Evolutionary conservation across 352 stramenopile species (phyloP).

Genomic region (Pythium plurisporium): DNA sequence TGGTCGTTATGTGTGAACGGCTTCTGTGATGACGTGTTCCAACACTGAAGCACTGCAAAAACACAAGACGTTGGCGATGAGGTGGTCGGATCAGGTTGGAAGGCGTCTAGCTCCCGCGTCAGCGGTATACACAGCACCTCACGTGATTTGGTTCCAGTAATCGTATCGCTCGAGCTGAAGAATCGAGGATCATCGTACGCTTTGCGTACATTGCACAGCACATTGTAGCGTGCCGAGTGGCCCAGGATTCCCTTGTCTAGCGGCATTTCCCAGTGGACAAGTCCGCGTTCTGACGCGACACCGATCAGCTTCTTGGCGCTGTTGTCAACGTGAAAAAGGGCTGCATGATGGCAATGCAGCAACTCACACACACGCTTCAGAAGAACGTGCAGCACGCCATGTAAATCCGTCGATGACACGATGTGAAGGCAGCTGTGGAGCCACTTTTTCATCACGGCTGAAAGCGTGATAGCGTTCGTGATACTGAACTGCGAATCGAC

Average conservation of each 20-base stretch:
- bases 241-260: conserved; percentile 69
- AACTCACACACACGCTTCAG: conserved; percentile 50
- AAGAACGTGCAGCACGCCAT: conserved; percentile 18
- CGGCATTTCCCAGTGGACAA: conserved; percentile 52
- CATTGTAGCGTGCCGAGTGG: conserved; percentile 45
- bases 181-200: conserved; percentile 74
- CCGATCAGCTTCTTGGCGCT: conserved; percentile 31
- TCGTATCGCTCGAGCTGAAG: conserved; percentile 69
- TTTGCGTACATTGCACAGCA: conserved; percentile 52
- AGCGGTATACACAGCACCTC: conserved; percentile 68
- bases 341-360: conserved; percentile 67
- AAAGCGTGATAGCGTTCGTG: conserved; percentile 68
- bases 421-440: conserved; percentile 61
- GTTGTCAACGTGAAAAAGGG: conserved; percentile 57
- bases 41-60: conserved; percentile 60
- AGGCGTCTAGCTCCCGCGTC: conserved; percentile 44
- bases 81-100: conserved; percentile 15
- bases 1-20: conserved; percentile 72
- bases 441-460: conserved; percentile 69
- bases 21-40: conserved; percentile 71
- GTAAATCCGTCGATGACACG: conserved; percentile 37
- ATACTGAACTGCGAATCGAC: conserved; percentile 86
- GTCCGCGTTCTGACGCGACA: conserved; percentile 35
- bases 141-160: conserved; percentile 48
- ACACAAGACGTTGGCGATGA: conserved; percentile 25